Percentiles rank a stretch among this genome's conserved stretches.
Evolutionary conservation across 257 asterid species (phyloP).

Genomic region (Capsicum baccatum): DNA sequence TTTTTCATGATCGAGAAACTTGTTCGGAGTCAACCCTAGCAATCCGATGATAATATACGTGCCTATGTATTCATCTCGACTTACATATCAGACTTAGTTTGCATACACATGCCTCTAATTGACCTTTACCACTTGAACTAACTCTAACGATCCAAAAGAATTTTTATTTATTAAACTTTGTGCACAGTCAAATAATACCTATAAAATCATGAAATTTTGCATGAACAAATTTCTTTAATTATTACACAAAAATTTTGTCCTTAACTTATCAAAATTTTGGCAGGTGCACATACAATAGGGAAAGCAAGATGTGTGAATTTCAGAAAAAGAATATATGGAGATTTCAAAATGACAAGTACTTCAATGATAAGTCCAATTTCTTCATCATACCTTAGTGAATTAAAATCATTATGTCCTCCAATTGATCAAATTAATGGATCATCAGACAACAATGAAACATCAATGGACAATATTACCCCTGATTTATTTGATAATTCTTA

Average conservation of each 20-base stretch:
- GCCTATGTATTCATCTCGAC: no score
- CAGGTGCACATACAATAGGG: slow-evolving; percentile 96
- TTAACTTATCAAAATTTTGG: not conserved
- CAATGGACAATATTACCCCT: slow-evolving; percentile 76
- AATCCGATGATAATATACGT: no score
- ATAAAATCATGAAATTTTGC: no score
- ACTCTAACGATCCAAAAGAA: no score
- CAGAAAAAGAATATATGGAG: slow-evolving; percentile 80
- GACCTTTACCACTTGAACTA: no score
- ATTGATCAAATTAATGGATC: slow-evolving; percentile 31
- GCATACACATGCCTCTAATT: no score
- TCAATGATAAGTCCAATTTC: slow-evolving; percentile 54
- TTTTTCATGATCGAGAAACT: no score
- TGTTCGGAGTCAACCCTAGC: no score
- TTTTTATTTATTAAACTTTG: no score
- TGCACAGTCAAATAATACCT: no score
- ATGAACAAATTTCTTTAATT: not conserved
- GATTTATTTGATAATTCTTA: slow-evolving; percentile 76
- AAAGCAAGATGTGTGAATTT: slow-evolving; percentile 84
- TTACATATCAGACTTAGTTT: no score
- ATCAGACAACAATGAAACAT: slow-evolving; percentile 68
- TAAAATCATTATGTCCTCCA: slow-evolving; percentile 70
- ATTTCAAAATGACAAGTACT: slow-evolving; percentile 44
- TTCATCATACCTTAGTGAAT: slow-evolving; percentile 45
- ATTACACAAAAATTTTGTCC: not conserved